These are phyloP conservation scores for Begonia masoniana DNA, from an alignment of 306 rosid species.

Conservation along the genomic window DNA sequence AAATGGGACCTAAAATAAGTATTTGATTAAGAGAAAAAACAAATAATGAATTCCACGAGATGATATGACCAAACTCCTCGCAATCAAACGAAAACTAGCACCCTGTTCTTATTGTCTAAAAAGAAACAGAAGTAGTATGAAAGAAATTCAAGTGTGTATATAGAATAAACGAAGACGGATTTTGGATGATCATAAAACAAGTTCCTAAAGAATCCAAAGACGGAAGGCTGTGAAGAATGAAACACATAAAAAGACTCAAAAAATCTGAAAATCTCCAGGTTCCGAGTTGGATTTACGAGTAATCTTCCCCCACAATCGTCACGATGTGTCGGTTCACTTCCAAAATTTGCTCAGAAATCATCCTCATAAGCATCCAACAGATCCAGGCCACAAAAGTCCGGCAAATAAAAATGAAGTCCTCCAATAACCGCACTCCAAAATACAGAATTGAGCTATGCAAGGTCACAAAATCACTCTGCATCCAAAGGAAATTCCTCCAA, in stretches of 20 bases:
- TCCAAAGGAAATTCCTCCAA: background rate
- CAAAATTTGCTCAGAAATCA: background rate
- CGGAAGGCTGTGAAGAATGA: background rate
- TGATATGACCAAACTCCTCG: too few relatives aligned
- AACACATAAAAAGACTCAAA: background rate
- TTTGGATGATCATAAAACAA: too few relatives aligned
- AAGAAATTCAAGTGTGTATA: too few relatives aligned
- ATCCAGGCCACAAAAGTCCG: background rate
- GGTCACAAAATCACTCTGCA: slow-evolving; percentile 8
- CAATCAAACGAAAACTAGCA: too few relatives aligned
- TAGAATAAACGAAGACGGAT: too few relatives aligned
- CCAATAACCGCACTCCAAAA: background rate
- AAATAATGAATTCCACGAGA: too few relatives aligned
- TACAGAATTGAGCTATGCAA: slow-evolving; percentile 6
- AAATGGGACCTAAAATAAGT: too few relatives aligned
- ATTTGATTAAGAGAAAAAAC: too few relatives aligned
- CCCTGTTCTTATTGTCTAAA: too few relatives aligned
- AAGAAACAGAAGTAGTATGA: too few relatives aligned
- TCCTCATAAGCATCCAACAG: background rate
- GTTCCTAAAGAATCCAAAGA: too few relatives aligned
- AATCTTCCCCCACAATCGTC: background rate
- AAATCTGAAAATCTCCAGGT: background rate
- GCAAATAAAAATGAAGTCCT: background rate
- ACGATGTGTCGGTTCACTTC: background rate
- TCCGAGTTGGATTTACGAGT: background rate